Evolutionary conservation across 768 basidiomycete species (phyloP).

Genomic region (Lyophyllum shimeji): DNA sequence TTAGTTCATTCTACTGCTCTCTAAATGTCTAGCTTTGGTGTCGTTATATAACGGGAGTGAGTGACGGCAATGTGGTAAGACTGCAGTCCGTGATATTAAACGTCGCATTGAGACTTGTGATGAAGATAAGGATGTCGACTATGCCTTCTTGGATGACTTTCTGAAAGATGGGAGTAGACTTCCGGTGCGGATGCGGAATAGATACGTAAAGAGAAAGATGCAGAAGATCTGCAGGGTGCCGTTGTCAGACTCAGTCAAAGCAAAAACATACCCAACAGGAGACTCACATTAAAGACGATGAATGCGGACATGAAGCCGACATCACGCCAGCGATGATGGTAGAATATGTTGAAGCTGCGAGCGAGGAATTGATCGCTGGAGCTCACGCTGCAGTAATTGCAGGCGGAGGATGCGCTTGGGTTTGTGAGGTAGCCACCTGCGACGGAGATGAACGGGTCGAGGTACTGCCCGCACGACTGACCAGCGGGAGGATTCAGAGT

Average conservation of each 20-base stretch:
- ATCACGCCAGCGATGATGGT: constrained; percentile 53
- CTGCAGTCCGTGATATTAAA: too few species aligned
- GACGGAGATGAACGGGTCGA: constrained; percentile 44
- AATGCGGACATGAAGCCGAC: constrained; percentile 51
- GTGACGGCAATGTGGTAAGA: too few species aligned
- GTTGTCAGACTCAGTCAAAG: not conserved
- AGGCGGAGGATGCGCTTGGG: constrained; percentile 49
- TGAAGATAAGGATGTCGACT: not conserved
- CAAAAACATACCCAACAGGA: constrained; percentile 4
- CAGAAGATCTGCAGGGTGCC: constrained; percentile 32
- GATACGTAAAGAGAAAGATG: constrained; percentile 47
- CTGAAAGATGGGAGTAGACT: constrained; percentile 28
- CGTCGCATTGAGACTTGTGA: not conserved
- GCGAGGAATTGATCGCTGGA: constrained; percentile 60
- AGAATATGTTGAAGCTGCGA: constrained; percentile 54
- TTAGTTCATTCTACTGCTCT: too few species aligned
- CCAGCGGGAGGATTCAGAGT: constrained; percentile 52
- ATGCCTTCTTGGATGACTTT: constrained; percentile 17
- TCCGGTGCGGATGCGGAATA: constrained; percentile 46
- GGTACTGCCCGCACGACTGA: constrained; percentile 51
- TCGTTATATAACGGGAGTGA: too few species aligned
- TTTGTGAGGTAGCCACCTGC: constrained; percentile 60
- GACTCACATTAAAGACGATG: constrained; percentile 50
- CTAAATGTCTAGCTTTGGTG: too few species aligned
- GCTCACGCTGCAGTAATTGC: constrained; percentile 58